These are phyloP conservation scores for Colletotrichum godetiae DNA, from an alignment of 2,329 filamentous ascomycete genomes.

Conservation along the genomic window DNA sequence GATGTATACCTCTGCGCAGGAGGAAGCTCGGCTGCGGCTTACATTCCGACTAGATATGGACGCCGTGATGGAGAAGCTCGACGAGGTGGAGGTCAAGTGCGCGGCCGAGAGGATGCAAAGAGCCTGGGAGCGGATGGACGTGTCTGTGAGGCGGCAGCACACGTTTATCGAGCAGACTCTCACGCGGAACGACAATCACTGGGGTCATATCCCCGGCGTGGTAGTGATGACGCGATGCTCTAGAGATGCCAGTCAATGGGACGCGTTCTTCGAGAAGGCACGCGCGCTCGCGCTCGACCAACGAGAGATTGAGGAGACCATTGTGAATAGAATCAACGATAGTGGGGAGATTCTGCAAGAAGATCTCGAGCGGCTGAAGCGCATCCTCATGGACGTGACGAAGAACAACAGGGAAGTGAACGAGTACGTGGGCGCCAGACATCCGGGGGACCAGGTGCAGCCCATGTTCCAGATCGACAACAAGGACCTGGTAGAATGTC, in stretches of 20 bases:
- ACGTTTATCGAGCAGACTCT: background rate
- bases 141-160: background rate
- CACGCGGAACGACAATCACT: background rate
- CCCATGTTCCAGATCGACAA: background rate
- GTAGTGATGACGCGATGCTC: background rate
- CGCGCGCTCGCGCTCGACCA: background rate
- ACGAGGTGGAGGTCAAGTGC: background rate
- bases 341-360: background rate
- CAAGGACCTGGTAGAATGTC: background rate
- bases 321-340: background rate
- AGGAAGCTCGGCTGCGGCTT: constrained; percentile 29
- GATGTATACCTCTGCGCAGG: constrained; percentile 28
- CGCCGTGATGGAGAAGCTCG: background rate
- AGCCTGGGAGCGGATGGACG: constrained; percentile 12
- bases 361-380: background rate
- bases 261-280: background rate
- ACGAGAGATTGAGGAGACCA: background rate
- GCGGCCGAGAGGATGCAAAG: background rate
- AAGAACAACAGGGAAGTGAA: background rate
- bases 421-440: background rate
- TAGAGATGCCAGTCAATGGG: background rate
- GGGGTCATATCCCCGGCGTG: background rate
- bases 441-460: background rate
- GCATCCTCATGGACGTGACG: background rate
- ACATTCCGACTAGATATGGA: constrained; percentile 8